Conservation (phyloP, 805 yeast genomes). For the Torulaspora microellipsoides region DNA sequence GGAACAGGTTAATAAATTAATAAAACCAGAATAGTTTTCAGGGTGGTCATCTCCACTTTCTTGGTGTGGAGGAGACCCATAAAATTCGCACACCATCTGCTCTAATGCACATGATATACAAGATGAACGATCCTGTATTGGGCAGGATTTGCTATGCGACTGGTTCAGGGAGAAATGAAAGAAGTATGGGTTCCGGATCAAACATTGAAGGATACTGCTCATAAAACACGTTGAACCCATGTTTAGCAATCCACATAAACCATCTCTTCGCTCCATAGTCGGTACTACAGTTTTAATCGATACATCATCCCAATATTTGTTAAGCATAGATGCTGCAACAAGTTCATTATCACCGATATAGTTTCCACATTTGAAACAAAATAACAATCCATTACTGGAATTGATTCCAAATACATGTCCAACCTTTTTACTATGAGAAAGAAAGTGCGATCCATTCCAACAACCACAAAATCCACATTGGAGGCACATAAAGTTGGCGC, state of each 20-base stretch:
- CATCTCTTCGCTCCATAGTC: conserved; percentile 54
- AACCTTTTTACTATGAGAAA: conserved; percentile 41
- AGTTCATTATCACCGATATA: conserved; percentile 59
- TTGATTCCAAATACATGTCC: conserved; percentile 65
- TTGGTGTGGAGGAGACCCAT: conserved; percentile 43
- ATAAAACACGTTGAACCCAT: conserved; percentile 98
- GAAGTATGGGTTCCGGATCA: conserved; percentile 86
- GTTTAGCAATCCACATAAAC: conserved; percentile 82
- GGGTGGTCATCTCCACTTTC: conserved; percentile 40
- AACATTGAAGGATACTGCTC: conserved; percentile 85
- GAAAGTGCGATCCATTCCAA: conserved; percentile 45
- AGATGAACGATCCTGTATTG: conserved; percentile 23
- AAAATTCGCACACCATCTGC: conserved; percentile 69
- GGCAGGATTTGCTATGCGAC: conserved; percentile 29
- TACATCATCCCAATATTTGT: conserved; percentile 28
- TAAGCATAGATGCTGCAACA: conserved; percentile 19
- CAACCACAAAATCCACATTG: conserved; percentile 80
- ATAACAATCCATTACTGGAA: conserved; percentile 59
- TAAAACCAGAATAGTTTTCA: conserved; percentile 54
- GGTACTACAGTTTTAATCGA: conserved; percentile 23
- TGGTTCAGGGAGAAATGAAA: conserved; percentile 65
- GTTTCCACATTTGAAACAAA: conserved; percentile 75
- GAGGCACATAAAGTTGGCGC: conserved; percentile 55
- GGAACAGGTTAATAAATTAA: conserved; percentile 74
- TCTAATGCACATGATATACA: conserved; percentile 88